Evolutionary conservation across 495 filamentous ascomycete genomes (phyloP), one percentile per base, ranked within the genome.

Genomic region (Penicillium cinerascens): DNA sequence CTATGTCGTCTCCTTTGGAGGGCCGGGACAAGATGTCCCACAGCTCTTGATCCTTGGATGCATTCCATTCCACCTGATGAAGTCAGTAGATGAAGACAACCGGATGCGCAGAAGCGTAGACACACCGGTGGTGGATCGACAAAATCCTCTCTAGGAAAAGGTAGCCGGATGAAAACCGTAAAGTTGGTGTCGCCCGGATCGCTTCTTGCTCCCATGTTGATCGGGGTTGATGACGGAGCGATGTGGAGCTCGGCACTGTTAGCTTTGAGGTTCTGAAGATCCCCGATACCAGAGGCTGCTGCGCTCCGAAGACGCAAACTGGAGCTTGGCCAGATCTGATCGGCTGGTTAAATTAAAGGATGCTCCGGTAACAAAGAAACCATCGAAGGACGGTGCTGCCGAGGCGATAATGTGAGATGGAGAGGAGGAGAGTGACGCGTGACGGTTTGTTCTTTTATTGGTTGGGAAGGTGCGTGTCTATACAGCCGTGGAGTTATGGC

Each of bases 141-240:
- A 73, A 97, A 98, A 44, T 88, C 84, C 17, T 87, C 85, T 51
- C 93, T 81, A 15, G 87, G 81, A 67, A 97, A 95, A 9, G 93
- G 93, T 13, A 97, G 78, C 10, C 92, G 82, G 44, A 98, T 81
- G 58, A 96, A 88, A 51, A 92, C 86, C 22, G 89, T 92, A 58
- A 80, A 85, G 35, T 78, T 78, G 16, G 71, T 59, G 27, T 74
- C 61, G 21, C 36, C 54, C n/a, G 52, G 35, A 26, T 55, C 52
- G 18, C 15, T 26, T 50, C 47, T 47, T 13, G 50, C 43, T 5
- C 60, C 42, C 63, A 63, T 66, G 16, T 16, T 58, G 41, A 9
- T 15, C 16, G 26, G 16, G 4, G 18, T 21, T 20, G 42, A 29
- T 29, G 35, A 11, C 40, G 44, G 44, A 36, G 40, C 41, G 47